phyloP scores from a whole-genome alignment of 2,329 filamentous ascomycete genomes.

The Ophiocordyceps unilateralis region DNA sequence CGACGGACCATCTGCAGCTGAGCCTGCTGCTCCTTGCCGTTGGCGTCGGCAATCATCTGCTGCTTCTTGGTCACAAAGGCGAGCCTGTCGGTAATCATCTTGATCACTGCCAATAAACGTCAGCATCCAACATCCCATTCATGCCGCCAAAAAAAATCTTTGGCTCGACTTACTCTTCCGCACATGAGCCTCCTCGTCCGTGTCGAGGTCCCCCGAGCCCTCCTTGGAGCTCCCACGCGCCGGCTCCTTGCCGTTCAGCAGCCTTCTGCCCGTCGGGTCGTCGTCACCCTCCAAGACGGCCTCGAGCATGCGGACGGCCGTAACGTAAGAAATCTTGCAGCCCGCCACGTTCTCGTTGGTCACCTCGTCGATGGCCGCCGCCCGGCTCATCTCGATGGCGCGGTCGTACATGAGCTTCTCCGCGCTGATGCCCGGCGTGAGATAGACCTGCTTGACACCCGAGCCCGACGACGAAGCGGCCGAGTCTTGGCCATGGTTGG shows the following conservation, averaged over 20 bases:
- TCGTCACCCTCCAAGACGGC: slow-evolving; percentile 80
- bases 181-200: slow-evolving; percentile 56
- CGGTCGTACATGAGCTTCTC: slow-evolving; percentile 98
- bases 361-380: slow-evolving; percentile 89
- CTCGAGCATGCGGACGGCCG: slow-evolving; percentile 86
- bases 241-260: slow-evolving; percentile 21
- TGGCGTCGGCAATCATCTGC: slow-evolving; percentile 41
- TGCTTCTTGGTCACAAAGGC: slow-evolving; percentile 41
- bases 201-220: slow-evolving; percentile 33
- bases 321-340: slow-evolving; percentile 85
- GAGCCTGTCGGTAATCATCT: slow-evolving; percentile 43
- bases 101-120: slow-evolving; percentile 30
- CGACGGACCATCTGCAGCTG: slow-evolving; percentile 25
- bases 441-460: slow-evolving; percentile 59
- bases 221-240: slow-evolving; percentile 19
- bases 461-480: slow-evolving; percentile 39
- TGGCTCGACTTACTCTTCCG: slow-evolving; percentile 47
- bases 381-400: slow-evolving; percentile 88
- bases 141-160: too few relatives aligned
- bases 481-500: slow-evolving; percentile 49
- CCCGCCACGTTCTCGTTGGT: slow-evolving; percentile 74
- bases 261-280: slow-evolving; percentile 20
- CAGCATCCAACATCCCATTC: not conserved
- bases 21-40: slow-evolving; percentile 26
- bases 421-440: slow-evolving; percentile 79